Percentiles rank a stretch among this genome's conserved stretches.
Conservation (phyloP, 352 stramenopile species). For the Blastocystis sp. region DNA sequence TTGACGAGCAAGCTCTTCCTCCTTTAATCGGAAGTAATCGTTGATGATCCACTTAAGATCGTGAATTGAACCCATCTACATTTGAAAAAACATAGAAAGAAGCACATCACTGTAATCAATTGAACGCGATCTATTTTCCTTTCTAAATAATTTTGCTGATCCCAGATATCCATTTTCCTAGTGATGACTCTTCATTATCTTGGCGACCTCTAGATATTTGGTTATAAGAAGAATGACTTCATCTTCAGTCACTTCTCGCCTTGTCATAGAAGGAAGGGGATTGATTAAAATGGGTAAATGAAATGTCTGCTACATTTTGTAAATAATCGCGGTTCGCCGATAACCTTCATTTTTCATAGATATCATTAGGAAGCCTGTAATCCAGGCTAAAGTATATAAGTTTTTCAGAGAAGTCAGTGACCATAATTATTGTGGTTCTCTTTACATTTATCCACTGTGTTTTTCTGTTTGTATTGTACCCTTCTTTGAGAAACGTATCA, state of each 20-base stretch:
- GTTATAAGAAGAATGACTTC: constrained; percentile 15
- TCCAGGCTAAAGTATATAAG: neutral
- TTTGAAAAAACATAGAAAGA: neutral
- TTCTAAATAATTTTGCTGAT: neutral
- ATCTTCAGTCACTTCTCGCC: neutral
- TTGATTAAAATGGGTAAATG: neutral
- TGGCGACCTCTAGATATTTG: neutral
- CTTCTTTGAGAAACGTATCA: neutral
- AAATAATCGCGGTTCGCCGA: neutral
- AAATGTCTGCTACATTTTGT: neutral
- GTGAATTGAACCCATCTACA: neutral
- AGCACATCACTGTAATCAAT: constrained; percentile 23
- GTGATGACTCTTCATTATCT: neutral
- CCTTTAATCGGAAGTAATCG: constrained; percentile 6
- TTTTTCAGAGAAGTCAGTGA: neutral
- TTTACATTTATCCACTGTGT: neutral
- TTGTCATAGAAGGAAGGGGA: neutral
- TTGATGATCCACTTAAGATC: constrained; percentile 27
- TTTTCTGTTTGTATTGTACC: neutral
- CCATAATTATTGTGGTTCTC: neutral
- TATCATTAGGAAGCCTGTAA: neutral
- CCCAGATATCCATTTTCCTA: constrained; percentile 29
- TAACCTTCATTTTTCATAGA: neutral
- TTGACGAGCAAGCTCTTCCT: neutral
- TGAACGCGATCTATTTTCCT: neutral